phyloP scores from a whole-genome alignment of 2,329 filamentous ascomycete species.

The Metarhizium brunneum region DNA sequence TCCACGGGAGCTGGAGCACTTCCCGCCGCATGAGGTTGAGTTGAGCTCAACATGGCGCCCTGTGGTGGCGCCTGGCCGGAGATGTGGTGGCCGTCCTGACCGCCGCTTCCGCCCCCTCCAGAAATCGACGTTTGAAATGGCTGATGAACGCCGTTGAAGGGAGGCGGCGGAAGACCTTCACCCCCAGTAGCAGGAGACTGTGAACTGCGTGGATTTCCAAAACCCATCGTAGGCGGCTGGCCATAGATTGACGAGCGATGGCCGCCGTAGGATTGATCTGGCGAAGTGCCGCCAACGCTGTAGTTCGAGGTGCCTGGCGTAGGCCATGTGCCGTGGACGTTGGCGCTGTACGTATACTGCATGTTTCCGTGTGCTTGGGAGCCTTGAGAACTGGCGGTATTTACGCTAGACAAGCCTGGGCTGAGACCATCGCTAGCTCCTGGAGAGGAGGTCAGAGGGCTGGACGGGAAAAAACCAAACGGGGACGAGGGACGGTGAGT shows the following conservation, averaged over 20 bases:
- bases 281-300: slow-evolving; percentile 39
- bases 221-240: slow-evolving; percentile 39
- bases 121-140: slow-evolving; percentile 54
- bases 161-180: slow-evolving; percentile 56
- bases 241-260: slow-evolving; percentile 30
- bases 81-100: slow-evolving; percentile 22
- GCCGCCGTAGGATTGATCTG: slow-evolving; percentile 17
- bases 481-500: slow-evolving; percentile 16
- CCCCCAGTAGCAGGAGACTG: slow-evolving; percentile 42
- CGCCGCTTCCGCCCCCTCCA: slow-evolving; percentile 31
- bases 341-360: slow-evolving; percentile 39
- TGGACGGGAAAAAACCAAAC: slow-evolving; percentile 17
- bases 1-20: slow-evolving; percentile 48
- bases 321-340: slow-evolving; percentile 50
- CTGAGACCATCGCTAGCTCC: slow-evolving; percentile 52
- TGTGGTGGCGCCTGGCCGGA: slow-evolving; percentile 18
- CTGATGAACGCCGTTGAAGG: slow-evolving; percentile 59
- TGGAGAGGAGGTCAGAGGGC: slow-evolving; percentile 28
- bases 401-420: slow-evolving; percentile 51
- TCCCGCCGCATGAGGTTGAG: slow-evolving; percentile 41
- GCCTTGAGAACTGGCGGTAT: slow-evolving; percentile 48
- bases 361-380: slow-evolving; percentile 43
- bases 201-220: slow-evolving; percentile 23
- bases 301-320: slow-evolving; percentile 40
- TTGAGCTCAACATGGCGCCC: slow-evolving; percentile 17